A percentile compares a stretch with the other conserved stretches of the same genome.
These are phyloP conservation scores for Quercus glauca DNA, from an alignment of 306 rosid genomes.

Conservation along the genomic window DNA sequence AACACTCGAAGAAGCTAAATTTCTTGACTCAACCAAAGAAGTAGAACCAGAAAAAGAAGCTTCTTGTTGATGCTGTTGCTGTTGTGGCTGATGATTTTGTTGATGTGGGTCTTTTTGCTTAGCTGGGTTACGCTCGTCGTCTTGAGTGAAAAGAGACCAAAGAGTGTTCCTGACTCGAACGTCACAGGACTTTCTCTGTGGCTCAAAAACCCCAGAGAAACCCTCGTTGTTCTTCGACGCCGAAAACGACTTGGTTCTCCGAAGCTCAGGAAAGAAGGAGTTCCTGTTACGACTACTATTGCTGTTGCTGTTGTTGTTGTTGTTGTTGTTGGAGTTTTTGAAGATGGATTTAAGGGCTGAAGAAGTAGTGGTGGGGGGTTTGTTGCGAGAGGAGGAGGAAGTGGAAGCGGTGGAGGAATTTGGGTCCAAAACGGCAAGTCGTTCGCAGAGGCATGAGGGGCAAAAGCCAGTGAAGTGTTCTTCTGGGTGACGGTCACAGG, in stretches of 20 bases:
- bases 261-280: constrained; percentile 73
- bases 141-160: constrained; percentile 63
- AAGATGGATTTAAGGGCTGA: constrained; percentile 91
- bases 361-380: constrained; percentile 81
- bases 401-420: constrained; percentile 38
- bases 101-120: constrained; percentile 32
- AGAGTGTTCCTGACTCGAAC: constrained; percentile 83
- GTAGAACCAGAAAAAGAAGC: not conserved
- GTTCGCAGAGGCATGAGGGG: constrained; percentile 99
- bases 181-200: constrained; percentile 93
- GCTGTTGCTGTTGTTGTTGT: constrained; percentile 11
- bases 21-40: too few relatives aligned
- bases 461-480: constrained; percentile 94
- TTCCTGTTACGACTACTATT: too few relatives aligned
- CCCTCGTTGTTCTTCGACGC: constrained; percentile 95
- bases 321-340: constrained; percentile 23
- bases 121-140: constrained; percentile 62
- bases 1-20: constrained; percentile 36
- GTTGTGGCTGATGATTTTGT: too few relatives aligned
- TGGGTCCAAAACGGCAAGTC: constrained; percentile 89
- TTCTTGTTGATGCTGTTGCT: not conserved
- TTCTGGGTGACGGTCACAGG: constrained; percentile 83
- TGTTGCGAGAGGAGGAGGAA: constrained; percentile 50
- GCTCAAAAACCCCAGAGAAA: constrained; percentile 80
- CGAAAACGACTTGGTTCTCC: constrained; percentile 92